These are phyloP conservation scores for Chenopodium album DNA, from an alignment of 148 eudicot species.

Conservation along the genomic window DNA sequence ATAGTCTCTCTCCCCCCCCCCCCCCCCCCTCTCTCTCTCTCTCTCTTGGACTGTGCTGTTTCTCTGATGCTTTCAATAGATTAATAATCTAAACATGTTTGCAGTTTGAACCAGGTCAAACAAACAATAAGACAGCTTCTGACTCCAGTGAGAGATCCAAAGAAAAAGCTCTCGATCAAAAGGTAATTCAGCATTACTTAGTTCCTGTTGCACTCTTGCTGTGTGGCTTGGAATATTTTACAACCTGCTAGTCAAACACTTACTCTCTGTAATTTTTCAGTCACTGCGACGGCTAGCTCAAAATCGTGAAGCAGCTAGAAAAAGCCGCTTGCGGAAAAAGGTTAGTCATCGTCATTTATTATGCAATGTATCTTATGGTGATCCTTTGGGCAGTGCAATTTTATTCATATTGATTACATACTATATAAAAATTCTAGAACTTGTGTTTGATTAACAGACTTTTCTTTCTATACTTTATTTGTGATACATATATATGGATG, in stretches of 20 bases:
- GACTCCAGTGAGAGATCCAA: constrained; percentile 92
- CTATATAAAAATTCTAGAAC: neutral
- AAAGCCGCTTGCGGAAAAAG: constrained; percentile 89
- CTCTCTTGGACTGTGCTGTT: neutral
- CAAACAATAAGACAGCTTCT: constrained; percentile 48
- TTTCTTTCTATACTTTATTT: neutral
- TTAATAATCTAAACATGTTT: constrained; percentile 2
- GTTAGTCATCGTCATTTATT: constrained; percentile 32
- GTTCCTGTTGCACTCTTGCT: neutral
- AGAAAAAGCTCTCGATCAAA: constrained; percentile 75
- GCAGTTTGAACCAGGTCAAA: constrained; percentile 69
- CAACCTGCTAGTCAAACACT: neutral
- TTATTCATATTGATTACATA: neutral
- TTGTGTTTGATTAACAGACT: neutral
- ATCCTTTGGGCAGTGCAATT: neutral
- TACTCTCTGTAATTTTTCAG: constrained; percentile 37
- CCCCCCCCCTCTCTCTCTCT: neutral
- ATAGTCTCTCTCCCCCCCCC: neutral
- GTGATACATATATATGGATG: neutral
- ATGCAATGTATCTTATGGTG: neutral
- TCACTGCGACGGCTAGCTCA: constrained; percentile 90
- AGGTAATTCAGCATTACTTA: constrained; percentile 43
- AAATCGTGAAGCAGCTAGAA: constrained; percentile 98
- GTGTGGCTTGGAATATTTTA: neutral
- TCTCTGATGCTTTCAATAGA: neutral